These are phyloP conservation scores for Phanerochaete carnosa DNA, from an alignment of 768 basidiomycete species.

Conservation along the genomic window DNA sequence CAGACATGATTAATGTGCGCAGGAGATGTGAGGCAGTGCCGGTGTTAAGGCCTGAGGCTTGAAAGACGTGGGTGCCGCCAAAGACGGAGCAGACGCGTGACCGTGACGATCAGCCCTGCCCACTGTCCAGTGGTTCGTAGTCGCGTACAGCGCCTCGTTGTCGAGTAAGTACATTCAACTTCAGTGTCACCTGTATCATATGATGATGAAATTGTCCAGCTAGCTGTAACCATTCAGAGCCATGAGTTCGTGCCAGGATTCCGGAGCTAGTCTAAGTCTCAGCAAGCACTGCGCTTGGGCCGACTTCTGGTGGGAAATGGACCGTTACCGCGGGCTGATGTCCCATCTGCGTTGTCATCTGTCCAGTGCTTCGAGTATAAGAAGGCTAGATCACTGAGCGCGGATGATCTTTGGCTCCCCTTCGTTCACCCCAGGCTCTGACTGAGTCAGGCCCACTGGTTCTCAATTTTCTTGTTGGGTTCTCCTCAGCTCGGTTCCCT, in stretches of 20 bases:
- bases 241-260: too few relatives aligned
- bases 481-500: slow-evolving; percentile 17
- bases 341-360: not conserved
- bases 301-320: not conserved
- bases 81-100: not conserved
- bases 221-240: too few relatives aligned
- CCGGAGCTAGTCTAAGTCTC: too few relatives aligned
- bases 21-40: slow-evolving; percentile 7
- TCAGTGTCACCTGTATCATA: too few relatives aligned
- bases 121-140: not conserved
- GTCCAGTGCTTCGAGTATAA: not conserved
- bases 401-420: not conserved
- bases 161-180: too few relatives aligned
- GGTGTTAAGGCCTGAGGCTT: too few relatives aligned
- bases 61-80: not conserved
- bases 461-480: slow-evolving; percentile 18
- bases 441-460: slow-evolving; percentile 26
- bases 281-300: too few relatives aligned
- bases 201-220: too few relatives aligned
- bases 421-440: slow-evolving; percentile 23
- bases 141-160: too few relatives aligned
- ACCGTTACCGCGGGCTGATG: not conserved
- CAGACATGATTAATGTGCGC: slow-evolving; percentile 34
- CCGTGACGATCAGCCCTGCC: not conserved
- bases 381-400: not conserved